A percentile compares a stretch with the other conserved stretches of the same genome.
These are phyloP conservation scores for Domatiomyces globalis DNA, from an alignment of 2,329 filamentous ascomycete genomes.

Conservation along the genomic window DNA sequence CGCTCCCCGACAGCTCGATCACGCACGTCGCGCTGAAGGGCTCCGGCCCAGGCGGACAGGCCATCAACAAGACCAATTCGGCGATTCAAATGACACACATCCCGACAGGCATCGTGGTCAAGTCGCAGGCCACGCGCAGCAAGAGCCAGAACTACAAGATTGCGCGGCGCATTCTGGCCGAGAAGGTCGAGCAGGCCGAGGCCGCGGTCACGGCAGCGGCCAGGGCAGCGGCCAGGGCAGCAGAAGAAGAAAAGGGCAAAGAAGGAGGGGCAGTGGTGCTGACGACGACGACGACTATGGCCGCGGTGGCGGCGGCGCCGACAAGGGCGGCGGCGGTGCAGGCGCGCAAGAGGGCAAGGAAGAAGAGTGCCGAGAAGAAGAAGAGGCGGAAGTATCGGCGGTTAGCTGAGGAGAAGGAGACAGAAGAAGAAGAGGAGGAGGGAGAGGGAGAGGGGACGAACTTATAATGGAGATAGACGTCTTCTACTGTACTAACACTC, in stretches of 20 bases:
- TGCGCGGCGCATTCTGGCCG: conserved; percentile 62
- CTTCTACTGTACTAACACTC: not conserved
- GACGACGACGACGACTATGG: not conserved
- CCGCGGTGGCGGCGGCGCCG: too few relatives aligned
- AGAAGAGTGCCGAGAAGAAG: conserved; percentile 32
- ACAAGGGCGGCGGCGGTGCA: conserved; percentile 71
- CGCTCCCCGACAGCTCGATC: conserved; percentile 62
- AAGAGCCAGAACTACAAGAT: conserved; percentile 75
- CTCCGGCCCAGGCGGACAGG: conserved; percentile 84
- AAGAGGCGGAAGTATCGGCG: conserved; percentile 30
- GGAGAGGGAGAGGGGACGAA: conserved; percentile 5
- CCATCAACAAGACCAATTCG: conserved; percentile 98
- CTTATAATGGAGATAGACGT: conserved; percentile 3
- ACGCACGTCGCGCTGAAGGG: conserved; percentile 80
- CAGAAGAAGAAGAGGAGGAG: conserved; percentile 9
- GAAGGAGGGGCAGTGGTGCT: conserved; percentile 29
- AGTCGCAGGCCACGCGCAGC: conserved; percentile 82
- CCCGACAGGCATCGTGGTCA: conserved; percentile 83
- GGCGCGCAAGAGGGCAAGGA: conserved; percentile 56
- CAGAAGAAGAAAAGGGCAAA: conserved; percentile 58
- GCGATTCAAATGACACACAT: conserved; percentile 85
- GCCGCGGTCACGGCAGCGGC: conserved; percentile 64
- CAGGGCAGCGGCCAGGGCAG: conserved; percentile 60
- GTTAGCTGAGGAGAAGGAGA: conserved; percentile 20
- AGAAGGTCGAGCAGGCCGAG: conserved; percentile 58